These are phyloP conservation scores for Leucogyrophana mollusca DNA, from an alignment of 768 basidiomycete species.

Conservation along the genomic window DNA sequence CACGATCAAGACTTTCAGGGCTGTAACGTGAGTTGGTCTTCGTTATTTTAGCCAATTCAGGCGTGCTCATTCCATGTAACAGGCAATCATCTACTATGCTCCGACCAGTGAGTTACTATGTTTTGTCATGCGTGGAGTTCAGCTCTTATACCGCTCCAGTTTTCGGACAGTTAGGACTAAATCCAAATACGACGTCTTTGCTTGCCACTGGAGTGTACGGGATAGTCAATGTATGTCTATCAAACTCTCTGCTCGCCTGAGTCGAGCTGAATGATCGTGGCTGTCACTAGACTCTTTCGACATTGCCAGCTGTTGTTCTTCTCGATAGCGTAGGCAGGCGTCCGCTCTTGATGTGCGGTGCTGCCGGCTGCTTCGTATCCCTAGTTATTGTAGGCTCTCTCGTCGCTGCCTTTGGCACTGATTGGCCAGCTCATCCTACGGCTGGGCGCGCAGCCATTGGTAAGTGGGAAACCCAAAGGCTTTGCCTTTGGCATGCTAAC, in stretches of 20 bases:
- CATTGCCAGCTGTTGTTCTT: conserved; percentile 34
- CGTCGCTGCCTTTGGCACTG: conserved; percentile 23
- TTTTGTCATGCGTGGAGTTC: background rate
- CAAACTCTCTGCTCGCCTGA: background rate
- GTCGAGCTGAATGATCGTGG: background rate
- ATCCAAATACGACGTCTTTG: conserved; percentile 38
- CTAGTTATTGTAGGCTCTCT: conserved; percentile 27
- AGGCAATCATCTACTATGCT: conserved; percentile 29
- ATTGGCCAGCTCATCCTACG: conserved; percentile 26
- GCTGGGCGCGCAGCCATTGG: conserved; percentile 29
- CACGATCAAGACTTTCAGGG: conserved; percentile 16
- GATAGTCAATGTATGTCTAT: conserved; percentile 25
- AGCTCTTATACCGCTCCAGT: conserved; percentile 26
- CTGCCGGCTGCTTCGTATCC: conserved; percentile 30
- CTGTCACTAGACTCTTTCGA: conserved; percentile 28
- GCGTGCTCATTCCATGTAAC: conserved; percentile 2
- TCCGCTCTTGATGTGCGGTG: conserved; percentile 38
- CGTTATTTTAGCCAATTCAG: background rate
- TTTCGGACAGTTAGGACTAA: conserved; percentile 39
- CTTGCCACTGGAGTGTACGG: conserved; percentile 42
- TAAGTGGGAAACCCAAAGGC: conserved; percentile 15
- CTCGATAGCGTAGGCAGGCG: conserved; percentile 39
- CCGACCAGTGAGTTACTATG: conserved; percentile 4
- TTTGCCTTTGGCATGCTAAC: conserved; percentile 8
- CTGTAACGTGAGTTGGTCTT: conserved; percentile 17